Evolutionary conservation across 2,329 filamentous ascomycete species (phyloP).

Genomic region (Colletotrichum filicis): DNA sequence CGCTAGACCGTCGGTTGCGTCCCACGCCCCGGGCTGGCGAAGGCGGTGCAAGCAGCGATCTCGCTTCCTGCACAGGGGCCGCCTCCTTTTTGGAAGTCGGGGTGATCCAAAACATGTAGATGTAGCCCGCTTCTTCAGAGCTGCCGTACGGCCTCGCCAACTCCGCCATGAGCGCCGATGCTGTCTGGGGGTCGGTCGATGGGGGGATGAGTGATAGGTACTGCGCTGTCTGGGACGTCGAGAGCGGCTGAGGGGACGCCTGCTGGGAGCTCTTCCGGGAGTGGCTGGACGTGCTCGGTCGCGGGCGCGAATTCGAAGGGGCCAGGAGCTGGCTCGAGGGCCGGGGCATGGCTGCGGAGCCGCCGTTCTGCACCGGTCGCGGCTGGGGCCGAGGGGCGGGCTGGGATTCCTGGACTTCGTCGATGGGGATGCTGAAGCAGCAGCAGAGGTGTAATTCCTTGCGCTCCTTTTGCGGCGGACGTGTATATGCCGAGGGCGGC

Average conservation of each 20-base stretch:
- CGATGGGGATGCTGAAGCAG: slow-evolving; percentile 63
- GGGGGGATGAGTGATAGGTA: slow-evolving; percentile 77
- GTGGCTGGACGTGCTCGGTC: slow-evolving; percentile 37
- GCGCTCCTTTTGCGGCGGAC: slow-evolving; percentile 44
- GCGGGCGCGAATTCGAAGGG: slow-evolving; percentile 34
- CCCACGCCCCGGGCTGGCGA: slow-evolving; percentile 47
- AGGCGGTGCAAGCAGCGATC: slow-evolving; percentile 67
- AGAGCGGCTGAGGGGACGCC: slow-evolving; percentile 43
- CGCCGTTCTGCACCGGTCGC: slow-evolving; percentile 53
- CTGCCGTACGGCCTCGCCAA: slow-evolving; percentile 75
- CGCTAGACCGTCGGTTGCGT: slow-evolving; percentile 61
- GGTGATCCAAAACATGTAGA: slow-evolving; percentile 99
- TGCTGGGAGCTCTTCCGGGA: slow-evolving; percentile 43
- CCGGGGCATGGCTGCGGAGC: slow-evolving; percentile 26
- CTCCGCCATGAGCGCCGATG: slow-evolving; percentile 79
- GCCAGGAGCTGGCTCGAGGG: slow-evolving; percentile 34
- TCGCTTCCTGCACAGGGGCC: slow-evolving; percentile 67
- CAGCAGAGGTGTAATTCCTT: slow-evolving; percentile 56
- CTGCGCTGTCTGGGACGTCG: slow-evolving; percentile 50
- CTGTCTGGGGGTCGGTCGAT: slow-evolving; percentile 72
- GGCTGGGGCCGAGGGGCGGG: slow-evolving; percentile 58
- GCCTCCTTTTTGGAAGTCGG: slow-evolving; percentile 67
- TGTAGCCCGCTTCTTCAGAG: slow-evolving; percentile 86
- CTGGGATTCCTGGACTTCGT: slow-evolving; percentile 47
- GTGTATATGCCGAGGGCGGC: slow-evolving; percentile 17